A percentile compares a stretch with the other conserved stretches of the same genome.
phyloP scores from a whole-genome alignment of 257 asterid genomes.

The Fraxinus excelsior region DNA sequence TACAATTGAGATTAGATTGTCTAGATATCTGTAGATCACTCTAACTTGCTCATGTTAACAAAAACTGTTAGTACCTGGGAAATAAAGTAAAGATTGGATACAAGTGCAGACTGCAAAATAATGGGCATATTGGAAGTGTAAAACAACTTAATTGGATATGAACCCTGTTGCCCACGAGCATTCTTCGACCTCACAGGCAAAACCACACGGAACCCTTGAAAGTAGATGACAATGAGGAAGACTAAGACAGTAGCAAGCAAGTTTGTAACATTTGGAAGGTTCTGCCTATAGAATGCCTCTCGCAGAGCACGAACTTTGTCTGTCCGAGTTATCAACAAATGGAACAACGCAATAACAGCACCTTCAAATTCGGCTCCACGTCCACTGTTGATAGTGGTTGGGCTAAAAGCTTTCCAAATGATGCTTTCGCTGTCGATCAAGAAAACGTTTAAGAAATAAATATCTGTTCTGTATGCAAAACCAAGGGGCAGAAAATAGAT shows the following conservation, averaged over 20 bases:
- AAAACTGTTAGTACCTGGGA: constrained; percentile 31
- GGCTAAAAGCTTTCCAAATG: constrained; percentile 44
- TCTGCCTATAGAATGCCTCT: constrained; percentile 43
- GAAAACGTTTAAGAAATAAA: neutral
- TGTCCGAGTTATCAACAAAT: constrained; percentile 40
- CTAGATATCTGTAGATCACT: neutral
- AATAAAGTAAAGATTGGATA: constrained; percentile 39
- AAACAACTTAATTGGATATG: constrained; percentile 42
- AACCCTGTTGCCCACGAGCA: constrained; percentile 49
- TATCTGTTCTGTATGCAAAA: neutral
- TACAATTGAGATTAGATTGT: constrained; percentile 11
- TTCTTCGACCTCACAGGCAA: constrained; percentile 43
- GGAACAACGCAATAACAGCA: constrained; percentile 43
- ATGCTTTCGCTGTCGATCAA: constrained; percentile 35
- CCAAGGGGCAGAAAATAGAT: neutral
- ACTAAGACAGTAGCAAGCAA: constrained; percentile 40
- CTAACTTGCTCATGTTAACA: neutral
- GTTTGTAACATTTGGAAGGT: constrained; percentile 42
- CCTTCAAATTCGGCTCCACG: constrained; percentile 48
- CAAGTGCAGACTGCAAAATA: constrained; percentile 42
- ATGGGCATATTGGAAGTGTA: constrained; percentile 47
- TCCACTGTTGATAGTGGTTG: constrained; percentile 41
- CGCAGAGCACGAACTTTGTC: constrained; percentile 41
- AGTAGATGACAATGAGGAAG: constrained; percentile 41
- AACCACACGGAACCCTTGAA: constrained; percentile 46